Conservation (phyloP, 129 eudicot species). For the Tanacetum coccineum region DNA sequence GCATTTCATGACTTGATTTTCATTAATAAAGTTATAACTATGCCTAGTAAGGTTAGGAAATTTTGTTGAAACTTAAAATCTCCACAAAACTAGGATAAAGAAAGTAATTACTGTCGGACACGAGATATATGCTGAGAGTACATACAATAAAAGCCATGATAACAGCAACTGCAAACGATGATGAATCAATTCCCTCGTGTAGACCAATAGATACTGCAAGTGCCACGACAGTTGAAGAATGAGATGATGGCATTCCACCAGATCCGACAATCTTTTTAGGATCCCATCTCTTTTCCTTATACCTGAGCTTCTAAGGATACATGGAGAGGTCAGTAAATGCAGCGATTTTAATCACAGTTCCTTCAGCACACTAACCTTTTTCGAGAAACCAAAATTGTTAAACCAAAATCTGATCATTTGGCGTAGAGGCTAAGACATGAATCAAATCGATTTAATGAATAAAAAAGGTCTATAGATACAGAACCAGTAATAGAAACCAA, state of each 20-base stretch:
- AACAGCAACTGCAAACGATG: constrained; percentile 51
- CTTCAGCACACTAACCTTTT: background rate
- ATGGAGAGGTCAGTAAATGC: constrained; percentile 23
- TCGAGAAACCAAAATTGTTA: background rate
- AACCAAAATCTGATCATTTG: background rate
- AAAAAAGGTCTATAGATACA: constrained; percentile 1
- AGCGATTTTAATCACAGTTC: background rate
- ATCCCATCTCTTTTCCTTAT: constrained; percentile 63
- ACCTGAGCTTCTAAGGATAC: constrained; percentile 48
- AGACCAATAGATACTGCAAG: constrained; percentile 54
- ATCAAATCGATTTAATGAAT: background rate
- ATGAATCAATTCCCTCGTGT: constrained; percentile 52
- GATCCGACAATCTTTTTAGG: constrained; percentile 56
- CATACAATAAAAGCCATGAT: constrained; percentile 58
- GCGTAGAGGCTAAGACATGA: background rate
- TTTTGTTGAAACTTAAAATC: background rate
- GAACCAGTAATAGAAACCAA: background rate
- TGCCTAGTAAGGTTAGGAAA: background rate
- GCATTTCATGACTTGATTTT: background rate
- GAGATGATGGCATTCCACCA: constrained; percentile 75
- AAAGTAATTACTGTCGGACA: background rate
- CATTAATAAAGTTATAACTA: background rate
- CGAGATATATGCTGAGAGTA: background rate
- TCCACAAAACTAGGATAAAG: background rate
- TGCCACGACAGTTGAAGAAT: constrained; percentile 59